These are phyloP conservation scores for Sugiyamaella grinbergsii DNA, from an alignment of 1,139 yeast genomes.

Conservation along the genomic window DNA sequence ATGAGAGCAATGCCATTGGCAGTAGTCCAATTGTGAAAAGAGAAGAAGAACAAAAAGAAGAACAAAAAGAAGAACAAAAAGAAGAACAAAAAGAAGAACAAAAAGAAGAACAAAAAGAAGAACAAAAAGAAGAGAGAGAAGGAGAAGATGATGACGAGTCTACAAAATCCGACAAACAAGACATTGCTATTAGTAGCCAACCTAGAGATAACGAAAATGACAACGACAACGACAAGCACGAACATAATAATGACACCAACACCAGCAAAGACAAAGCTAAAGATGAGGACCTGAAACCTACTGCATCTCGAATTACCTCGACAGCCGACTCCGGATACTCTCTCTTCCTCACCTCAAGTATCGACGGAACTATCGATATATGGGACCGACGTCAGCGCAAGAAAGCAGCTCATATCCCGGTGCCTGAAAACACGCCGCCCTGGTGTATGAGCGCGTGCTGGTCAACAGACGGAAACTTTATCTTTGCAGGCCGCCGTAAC, in stretches of 20 bases:
- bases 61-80: too few species aligned
- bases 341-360: constrained; percentile 74
- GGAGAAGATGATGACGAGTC: constrained; percentile 33
- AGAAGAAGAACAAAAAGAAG: constrained; percentile 5
- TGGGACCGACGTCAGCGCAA: constrained; percentile 73
- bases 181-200: constrained; percentile 9
- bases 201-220: constrained; percentile 14
- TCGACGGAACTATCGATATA: constrained; percentile 78
- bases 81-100: too few species aligned
- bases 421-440: constrained; percentile 76
- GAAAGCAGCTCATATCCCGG: constrained; percentile 57
- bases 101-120: constrained; percentile 75
- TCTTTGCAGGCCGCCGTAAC: constrained; percentile 87
- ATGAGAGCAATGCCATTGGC: constrained; percentile 17
- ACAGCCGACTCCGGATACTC: constrained; percentile 52
- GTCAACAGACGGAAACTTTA: constrained; percentile 78
- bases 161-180: background rate
- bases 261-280: background rate
- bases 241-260: background rate
- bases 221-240: background rate
- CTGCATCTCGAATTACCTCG: too few species aligned
- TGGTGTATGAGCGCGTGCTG: constrained; percentile 91
- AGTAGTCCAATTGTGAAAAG: constrained; percentile 12
- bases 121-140: constrained; percentile 40
- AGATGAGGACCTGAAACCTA: too few species aligned